These are phyloP conservation scores for Phytophthora ohioensis DNA, from an alignment of 352 stramenopile species.

Conservation along the genomic window DNA sequence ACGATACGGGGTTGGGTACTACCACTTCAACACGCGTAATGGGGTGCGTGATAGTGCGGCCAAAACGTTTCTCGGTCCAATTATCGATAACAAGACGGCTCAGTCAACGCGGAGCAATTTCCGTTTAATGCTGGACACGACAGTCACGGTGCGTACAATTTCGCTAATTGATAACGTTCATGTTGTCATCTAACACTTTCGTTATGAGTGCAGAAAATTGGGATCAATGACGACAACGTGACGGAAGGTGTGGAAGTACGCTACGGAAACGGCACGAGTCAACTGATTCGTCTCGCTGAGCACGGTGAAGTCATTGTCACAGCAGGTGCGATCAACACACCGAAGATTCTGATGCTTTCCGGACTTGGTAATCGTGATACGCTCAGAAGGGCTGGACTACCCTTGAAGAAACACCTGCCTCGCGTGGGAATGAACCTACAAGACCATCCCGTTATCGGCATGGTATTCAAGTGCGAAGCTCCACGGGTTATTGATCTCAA, in stretches of 20 bases:
- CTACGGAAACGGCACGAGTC: slow-evolving; percentile 42
- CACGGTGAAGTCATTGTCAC: slow-evolving; percentile 76
- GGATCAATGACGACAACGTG: slow-evolving; percentile 51
- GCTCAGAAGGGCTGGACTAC: slow-evolving; percentile 57
- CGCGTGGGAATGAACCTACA: slow-evolving; percentile 91
- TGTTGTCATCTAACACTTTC: slow-evolving; percentile 2
- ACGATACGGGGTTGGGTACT: slow-evolving; percentile 79
- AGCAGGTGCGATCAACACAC: slow-evolving; percentile 88
- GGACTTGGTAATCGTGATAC: slow-evolving; percentile 55
- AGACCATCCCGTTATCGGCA: slow-evolving; percentile 85
- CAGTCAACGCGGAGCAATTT: slow-evolving; percentile 56
- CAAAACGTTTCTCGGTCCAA: slow-evolving; percentile 70
- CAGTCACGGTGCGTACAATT: slow-evolving; percentile 56
- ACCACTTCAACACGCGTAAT: slow-evolving; percentile 89
- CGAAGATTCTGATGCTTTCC: slow-evolving; percentile 85
- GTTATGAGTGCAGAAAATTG: slow-evolving; percentile 48
- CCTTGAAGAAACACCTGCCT: slow-evolving; percentile 70
- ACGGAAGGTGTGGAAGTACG: slow-evolving; percentile 57
- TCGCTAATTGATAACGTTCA: not conserved
- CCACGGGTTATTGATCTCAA: slow-evolving; percentile 50
- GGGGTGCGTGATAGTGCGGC: slow-evolving; percentile 87
- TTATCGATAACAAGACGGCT: slow-evolving; percentile 45
- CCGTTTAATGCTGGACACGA: slow-evolving; percentile 60
- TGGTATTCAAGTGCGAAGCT: slow-evolving; percentile 65
- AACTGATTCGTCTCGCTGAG: slow-evolving; percentile 50